Conservation (phyloP, 2,329 filamentous ascomycete species). For the Penicillium sp. region DNA sequence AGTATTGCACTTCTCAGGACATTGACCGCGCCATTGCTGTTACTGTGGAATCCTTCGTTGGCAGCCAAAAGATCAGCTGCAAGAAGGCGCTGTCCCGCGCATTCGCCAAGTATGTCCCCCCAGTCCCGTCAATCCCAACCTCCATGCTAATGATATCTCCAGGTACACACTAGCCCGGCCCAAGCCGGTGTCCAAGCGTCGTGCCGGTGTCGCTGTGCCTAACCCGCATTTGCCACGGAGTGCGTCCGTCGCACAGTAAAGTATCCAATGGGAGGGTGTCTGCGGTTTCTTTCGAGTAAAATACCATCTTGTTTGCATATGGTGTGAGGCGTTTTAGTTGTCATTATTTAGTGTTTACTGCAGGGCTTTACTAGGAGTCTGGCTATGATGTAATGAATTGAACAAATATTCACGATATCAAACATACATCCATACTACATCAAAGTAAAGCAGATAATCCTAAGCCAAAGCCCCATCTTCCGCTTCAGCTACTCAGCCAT, state of each 20-base stretch:
- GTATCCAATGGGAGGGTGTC: not conserved
- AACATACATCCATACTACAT: not conserved
- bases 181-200: slow-evolving; percentile 42
- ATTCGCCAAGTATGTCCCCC: slow-evolving; percentile 87
- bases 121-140: not conserved
- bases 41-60: slow-evolving; percentile 93
- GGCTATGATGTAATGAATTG: slow-evolving; percentile 5
- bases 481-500: no score
- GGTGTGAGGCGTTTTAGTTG: slow-evolving; percentile 4
- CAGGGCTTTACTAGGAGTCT: not conserved
- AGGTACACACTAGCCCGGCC: slow-evolving; percentile 43
- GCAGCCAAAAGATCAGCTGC: slow-evolving; percentile 93
- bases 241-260: slow-evolving; percentile 15
- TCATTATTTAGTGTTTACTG: not conserved
- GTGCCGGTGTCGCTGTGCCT: slow-evolving; percentile 36
- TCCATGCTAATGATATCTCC: slow-evolving; percentile 9
- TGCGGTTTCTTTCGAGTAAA: slow-evolving; percentile 17
- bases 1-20: slow-evolving; percentile 86
- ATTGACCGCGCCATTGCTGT: slow-evolving; percentile 97
- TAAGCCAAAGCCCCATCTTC: not conserved
- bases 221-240: slow-evolving; percentile 29
- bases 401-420: not conserved
- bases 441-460: not conserved
- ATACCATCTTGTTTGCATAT: slow-evolving; percentile 29
- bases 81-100: slow-evolving; percentile 93